Conservation (phyloP, 2,329 filamentous ascomycete genomes). For the Colletotrichum sp. region DNA sequence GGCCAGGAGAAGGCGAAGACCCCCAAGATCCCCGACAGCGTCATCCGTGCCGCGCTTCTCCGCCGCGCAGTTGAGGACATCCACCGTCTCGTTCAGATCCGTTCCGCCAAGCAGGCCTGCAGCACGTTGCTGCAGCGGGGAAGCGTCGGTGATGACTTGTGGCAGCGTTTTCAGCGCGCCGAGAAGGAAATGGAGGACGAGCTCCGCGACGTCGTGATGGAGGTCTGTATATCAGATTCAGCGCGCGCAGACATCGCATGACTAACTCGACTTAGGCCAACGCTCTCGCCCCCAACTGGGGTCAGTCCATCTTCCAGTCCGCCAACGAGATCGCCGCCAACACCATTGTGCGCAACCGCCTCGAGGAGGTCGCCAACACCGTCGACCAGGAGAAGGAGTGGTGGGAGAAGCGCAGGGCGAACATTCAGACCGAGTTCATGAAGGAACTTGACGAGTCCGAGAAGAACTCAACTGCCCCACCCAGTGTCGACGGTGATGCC, state of each 20-base stretch:
- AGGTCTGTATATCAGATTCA: slow-evolving; percentile 60
- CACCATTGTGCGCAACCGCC: slow-evolving; percentile 72
- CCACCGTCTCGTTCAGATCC: slow-evolving; percentile 85
- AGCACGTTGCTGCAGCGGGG: slow-evolving; percentile 84
- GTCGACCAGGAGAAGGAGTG: slow-evolving; percentile 79
- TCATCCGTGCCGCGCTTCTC: slow-evolving; percentile 87
- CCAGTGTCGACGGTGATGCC: slow-evolving; percentile 76
- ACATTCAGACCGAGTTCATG: slow-evolving; percentile 79
- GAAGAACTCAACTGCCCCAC: slow-evolving; percentile 43
- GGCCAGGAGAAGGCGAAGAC: slow-evolving; percentile 74
- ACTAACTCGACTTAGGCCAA: slow-evolving; percentile 71
- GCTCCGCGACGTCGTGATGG: slow-evolving; percentile 88
- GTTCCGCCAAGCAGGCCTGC: slow-evolving; percentile 87
- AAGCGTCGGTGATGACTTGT: slow-evolving; percentile 94
- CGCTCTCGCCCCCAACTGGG: slow-evolving; percentile 87
- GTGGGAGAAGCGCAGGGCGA: slow-evolving; percentile 86
- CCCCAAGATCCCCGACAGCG: slow-evolving; percentile 76
- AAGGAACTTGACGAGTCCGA: slow-evolving; percentile 79
- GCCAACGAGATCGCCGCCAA: slow-evolving; percentile 96
- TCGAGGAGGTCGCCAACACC: slow-evolving; percentile 77
- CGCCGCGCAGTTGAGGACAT: slow-evolving; percentile 93
- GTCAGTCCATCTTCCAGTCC: slow-evolving; percentile 93
- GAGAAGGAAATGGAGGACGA: slow-evolving; percentile 99
- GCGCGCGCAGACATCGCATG: neutral
- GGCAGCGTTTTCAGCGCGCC: slow-evolving; percentile 88